A percentile compares a stretch with the other conserved stretches of the same genome.
These are phyloP conservation scores for Dactylellina drechsleri DNA, from an alignment of 2,329 filamentous ascomycete genomes.

Conservation along the genomic window DNA sequence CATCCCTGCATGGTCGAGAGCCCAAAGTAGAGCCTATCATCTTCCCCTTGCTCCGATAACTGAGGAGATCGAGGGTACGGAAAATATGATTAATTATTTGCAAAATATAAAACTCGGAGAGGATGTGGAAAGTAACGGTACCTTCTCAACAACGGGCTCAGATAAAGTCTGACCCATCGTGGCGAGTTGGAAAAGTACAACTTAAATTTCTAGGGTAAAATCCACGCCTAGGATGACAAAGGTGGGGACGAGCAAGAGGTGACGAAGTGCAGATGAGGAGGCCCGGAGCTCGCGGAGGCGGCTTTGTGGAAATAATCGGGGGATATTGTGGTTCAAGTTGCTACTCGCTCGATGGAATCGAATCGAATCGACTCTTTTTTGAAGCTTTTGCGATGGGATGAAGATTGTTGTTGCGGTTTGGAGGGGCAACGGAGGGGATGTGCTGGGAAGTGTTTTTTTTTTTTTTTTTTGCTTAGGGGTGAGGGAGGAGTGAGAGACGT, in stretches of 20 bases:
- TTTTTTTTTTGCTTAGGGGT: no score
- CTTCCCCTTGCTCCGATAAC: slow-evolving; percentile 88
- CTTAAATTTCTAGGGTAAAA: slow-evolving; percentile 56
- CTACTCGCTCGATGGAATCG: no score
- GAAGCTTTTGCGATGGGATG: slow-evolving; percentile 7
- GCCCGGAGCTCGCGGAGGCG: no score
- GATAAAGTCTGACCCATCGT: slow-evolving; percentile 99
- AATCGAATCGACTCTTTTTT: no score
- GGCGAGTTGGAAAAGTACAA: slow-evolving; percentile 59
- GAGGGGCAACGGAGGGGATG: slow-evolving; percentile 8
- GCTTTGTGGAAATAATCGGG: slow-evolving; percentile 53
- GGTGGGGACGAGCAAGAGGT: slow-evolving; percentile 56
- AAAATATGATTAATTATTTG: neutral
- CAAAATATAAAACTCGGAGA: neutral
- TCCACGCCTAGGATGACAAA: slow-evolving; percentile 24
- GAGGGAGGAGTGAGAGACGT: neutral
- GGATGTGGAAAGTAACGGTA: slow-evolving; percentile 64
- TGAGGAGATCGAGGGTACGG: slow-evolving; percentile 61
- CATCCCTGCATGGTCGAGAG: slow-evolving; percentile 99
- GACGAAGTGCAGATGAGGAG: slow-evolving; percentile 17
- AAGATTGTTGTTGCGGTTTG: slow-evolving; percentile 10
- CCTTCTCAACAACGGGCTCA: slow-evolving; percentile 99
- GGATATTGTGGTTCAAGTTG: no score
- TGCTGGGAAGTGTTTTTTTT: neutral
- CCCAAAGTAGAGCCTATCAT: slow-evolving; percentile 92